phyloP scores from a whole-genome alignment of 768 basidiomycete species.

The Amyloporia xantha region DNA sequence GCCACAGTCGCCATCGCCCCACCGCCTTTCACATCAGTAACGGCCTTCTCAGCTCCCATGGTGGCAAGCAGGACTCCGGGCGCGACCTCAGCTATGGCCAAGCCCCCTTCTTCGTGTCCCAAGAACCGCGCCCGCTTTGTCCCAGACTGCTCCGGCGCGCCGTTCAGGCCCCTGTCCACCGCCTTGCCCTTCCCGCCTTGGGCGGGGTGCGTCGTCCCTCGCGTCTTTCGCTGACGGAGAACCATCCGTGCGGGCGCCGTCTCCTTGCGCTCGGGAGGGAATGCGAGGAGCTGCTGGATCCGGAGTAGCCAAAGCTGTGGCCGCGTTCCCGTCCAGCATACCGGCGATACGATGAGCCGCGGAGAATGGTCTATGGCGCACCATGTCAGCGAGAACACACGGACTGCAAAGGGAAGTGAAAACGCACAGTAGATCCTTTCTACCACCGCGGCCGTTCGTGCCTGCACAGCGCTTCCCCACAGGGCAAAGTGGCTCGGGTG shows the following conservation, averaged over 20 bases:
- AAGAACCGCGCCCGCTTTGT: too few species aligned
- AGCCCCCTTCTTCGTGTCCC: too few species aligned
- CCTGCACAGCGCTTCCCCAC: constrained; percentile 48
- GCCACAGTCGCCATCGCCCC: too few species aligned
- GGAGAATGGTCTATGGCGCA: neutral
- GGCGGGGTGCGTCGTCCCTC: neutral
- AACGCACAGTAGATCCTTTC: constrained; percentile 49
- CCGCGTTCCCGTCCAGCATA: neutral
- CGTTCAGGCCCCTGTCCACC: neutral
- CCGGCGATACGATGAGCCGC: too few species aligned
- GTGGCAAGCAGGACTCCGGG: too few species aligned
- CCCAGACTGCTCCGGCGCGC: neutral
- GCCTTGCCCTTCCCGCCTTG: neutral
- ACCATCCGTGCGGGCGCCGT: neutral
- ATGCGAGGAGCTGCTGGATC: neutral
- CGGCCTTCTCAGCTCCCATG: too few species aligned
- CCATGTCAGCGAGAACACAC: neutral
- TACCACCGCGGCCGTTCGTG: constrained; percentile 44
- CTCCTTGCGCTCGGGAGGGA: neutral
- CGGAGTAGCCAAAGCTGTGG: neutral
- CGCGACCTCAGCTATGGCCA: too few species aligned
- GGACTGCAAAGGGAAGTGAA: neutral
- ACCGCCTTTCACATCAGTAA: too few species aligned
- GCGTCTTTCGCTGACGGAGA: neutral
- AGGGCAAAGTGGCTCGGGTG: constrained; percentile 60